These are phyloP conservation scores for Candida tunisiensis DNA, from an alignment of 1,139 yeast species.

Conservation along the genomic window DNA sequence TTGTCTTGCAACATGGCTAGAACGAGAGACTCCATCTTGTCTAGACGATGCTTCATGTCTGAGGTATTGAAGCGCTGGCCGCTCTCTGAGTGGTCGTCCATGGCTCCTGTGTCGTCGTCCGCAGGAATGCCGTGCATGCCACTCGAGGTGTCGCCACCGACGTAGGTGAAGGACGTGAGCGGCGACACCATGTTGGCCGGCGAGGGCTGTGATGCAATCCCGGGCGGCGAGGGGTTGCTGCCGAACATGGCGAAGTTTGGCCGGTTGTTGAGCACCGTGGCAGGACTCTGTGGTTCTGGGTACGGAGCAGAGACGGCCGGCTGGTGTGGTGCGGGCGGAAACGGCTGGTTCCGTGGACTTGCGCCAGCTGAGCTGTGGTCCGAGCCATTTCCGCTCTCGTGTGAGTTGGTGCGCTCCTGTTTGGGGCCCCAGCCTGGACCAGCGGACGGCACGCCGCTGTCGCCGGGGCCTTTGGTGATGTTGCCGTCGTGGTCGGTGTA, in stretches of 20 bases:
- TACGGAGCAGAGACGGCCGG: too few relatives aligned
- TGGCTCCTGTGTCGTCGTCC: not conserved
- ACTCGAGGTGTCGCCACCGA: slow-evolving; percentile 1
- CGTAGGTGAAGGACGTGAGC: too few relatives aligned
- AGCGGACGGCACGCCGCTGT: not conserved
- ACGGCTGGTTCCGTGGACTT: slow-evolving; percentile 2
- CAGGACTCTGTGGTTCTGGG: too few relatives aligned
- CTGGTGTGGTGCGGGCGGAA: too few relatives aligned
- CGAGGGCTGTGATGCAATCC: too few relatives aligned
- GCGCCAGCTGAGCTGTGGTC: not conserved
- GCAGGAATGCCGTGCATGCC: not conserved
- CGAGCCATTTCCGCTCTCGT: slow-evolving; percentile 1
- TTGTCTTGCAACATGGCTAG: slow-evolving; percentile 8
- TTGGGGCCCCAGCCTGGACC: not conserved
- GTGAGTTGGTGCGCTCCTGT: not conserved
- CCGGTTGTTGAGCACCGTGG: too few relatives aligned
- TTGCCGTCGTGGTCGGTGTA: slow-evolving; percentile 6
- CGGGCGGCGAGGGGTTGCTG: too few relatives aligned
- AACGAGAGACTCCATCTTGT: slow-evolving; percentile 15
- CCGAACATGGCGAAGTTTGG: too few relatives aligned
- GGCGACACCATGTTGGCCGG: too few relatives aligned
- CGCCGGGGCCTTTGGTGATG: not conserved
- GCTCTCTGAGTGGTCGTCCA: not conserved
- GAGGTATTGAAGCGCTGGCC: too few relatives aligned
- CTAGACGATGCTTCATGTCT: slow-evolving; percentile 13